phyloP scores from a whole-genome alignment of 108 stramenopile species.

The Aurantiochytrium sp. region DNA sequence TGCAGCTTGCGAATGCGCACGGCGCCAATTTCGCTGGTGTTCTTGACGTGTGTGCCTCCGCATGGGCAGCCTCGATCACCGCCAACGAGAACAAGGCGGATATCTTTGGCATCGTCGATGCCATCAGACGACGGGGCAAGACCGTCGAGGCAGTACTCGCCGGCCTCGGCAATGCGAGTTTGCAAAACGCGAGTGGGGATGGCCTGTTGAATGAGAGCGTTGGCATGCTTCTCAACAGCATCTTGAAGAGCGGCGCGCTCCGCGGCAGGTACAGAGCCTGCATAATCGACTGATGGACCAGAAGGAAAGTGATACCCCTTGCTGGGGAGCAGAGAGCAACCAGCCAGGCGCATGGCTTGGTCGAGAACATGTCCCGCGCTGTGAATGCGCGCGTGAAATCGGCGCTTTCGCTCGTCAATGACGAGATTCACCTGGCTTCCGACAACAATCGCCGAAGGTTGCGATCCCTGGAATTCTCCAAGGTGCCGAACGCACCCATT shows the following conservation, averaged over 20 bases:
- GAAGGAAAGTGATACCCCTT: conserved; percentile 77
- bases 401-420: conserved; percentile 49
- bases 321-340: conserved; percentile 43
- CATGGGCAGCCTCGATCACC: background rate
- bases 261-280: background rate
- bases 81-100: background rate
- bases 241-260: background rate
- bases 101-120: background rate
- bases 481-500: conserved; percentile 56
- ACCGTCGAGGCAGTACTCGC: background rate
- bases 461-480: background rate
- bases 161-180: background rate
- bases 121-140: background rate
- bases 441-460: conserved; percentile 17
- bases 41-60: conserved; percentile 22
- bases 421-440: conserved; percentile 39
- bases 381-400: conserved; percentile 65
- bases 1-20: background rate
- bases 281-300: conserved; percentile 59
- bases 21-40: background rate
- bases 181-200: background rate
- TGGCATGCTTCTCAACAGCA: background rate
- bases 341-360: conserved; percentile 60
- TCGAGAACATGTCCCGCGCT: conserved; percentile 80
- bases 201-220: background rate